These are phyloP conservation scores for Articulospora tetracladia DNA, from an alignment of 495 filamentous ascomycete genomes.

Conservation along the genomic window DNA sequence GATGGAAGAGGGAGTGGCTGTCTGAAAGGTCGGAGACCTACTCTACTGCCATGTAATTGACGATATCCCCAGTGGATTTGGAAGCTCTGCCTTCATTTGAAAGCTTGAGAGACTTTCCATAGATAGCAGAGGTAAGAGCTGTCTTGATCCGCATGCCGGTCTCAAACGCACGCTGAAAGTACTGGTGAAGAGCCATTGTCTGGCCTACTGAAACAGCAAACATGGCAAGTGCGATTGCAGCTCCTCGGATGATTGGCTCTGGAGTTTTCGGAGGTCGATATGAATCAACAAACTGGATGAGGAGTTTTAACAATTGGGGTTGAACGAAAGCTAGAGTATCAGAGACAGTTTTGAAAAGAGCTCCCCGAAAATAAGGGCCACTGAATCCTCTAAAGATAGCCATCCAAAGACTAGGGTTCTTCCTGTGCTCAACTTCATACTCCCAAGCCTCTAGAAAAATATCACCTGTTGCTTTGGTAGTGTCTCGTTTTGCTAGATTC, in stretches of 20 bases:
- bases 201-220: slow-evolving; percentile 82
- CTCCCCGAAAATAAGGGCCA: slow-evolving; percentile 72
- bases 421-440: slow-evolving; percentile 66
- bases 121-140: slow-evolving; percentile 83
- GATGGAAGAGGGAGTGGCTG: too few relatives aligned
- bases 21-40: too few relatives aligned
- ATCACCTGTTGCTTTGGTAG: slow-evolving; percentile 62
- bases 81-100: slow-evolving; percentile 89
- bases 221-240: slow-evolving; percentile 88
- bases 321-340: slow-evolving; percentile 85
- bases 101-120: slow-evolving; percentile 81
- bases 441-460: slow-evolving; percentile 75
- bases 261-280: slow-evolving; percentile 48
- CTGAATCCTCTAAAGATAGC: slow-evolving; percentile 86
- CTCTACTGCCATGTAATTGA: slow-evolving; percentile 99
- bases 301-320: slow-evolving; percentile 79
- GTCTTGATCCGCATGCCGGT: slow-evolving; percentile 96
- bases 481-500: slow-evolving; percentile 80
- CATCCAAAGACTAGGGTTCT: slow-evolving; percentile 82
- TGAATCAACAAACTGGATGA: slow-evolving; percentile 86
- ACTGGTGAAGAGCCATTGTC: slow-evolving; percentile 82
- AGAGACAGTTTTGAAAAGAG: slow-evolving; percentile 79
- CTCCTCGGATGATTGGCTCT: slow-evolving; percentile 76
- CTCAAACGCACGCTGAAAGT: slow-evolving; percentile 92
- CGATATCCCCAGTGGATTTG: slow-evolving; percentile 96